Evolutionary conservation across 2,329 filamentous ascomycete genomes (phyloP), one percentile per base, ranked within the genome.

Genomic region (Fusarium begoniae): DNA sequence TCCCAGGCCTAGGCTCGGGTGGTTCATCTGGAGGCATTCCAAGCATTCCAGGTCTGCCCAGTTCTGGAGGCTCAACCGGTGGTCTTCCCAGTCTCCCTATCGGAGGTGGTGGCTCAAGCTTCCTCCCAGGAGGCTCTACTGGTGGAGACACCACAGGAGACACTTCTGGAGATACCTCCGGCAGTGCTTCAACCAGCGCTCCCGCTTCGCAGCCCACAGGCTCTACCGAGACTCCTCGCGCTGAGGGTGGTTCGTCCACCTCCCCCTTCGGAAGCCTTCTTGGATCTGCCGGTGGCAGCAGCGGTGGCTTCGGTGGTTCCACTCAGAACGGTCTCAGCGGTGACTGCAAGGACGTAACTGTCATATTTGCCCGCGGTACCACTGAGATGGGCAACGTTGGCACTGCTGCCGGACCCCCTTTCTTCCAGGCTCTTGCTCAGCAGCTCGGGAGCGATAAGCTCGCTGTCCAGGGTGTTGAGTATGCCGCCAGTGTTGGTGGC

Each of bases 301-400:
- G 47, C 12, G 55, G 62, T 5, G 60, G 63, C 35, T 63, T 75
- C 38, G 61, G 64, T 8, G 57, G 75, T 53, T 70, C 64, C n/a
- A 76, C 75, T 3, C 74, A 72, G 65, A 78, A 78, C 66, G 76
- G 68, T 5, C 76, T 78, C 55, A 64, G 51, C 6, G 76, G 76
- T 14, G 75, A 56, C 12, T 78, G 76, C 72, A 78, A 78, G 63
- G 72, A 68, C 38, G 83, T 87, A 69, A 89, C 87, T 13, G 79
- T 90, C 58, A 85, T 90, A 74, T 90, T 87, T 73, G 88, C 88
- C n/a, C 85, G 88, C 24, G 88, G 88, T 14, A 89, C 88, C 8
- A 85, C 83, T 11, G 87, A 90, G 79, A 41, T 70, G 3, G 87
- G 87, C 45, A 89, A 88, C 73, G 85, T 90, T 56, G 88, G 88